Evolutionary conservation across 768 basidiomycete genomes (phyloP).

Genomic region (Russula earlei): DNA sequence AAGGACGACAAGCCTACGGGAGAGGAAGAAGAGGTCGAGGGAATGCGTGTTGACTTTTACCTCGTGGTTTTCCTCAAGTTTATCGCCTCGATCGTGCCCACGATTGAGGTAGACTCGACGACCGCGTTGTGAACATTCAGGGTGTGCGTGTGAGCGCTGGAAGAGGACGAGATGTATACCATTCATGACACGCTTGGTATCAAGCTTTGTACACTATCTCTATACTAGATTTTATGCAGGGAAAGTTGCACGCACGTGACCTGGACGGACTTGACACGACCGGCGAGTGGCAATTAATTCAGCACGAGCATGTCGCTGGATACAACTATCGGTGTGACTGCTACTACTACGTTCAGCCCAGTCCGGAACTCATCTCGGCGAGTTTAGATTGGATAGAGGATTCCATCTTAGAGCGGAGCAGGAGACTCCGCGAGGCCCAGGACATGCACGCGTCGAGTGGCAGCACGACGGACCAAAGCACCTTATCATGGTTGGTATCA

Average conservation of each 20-base stretch:
- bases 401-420: constrained; percentile 78
- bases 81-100: constrained; percentile 96
- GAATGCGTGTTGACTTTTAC: constrained; percentile 96
- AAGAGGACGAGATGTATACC: constrained; percentile 11
- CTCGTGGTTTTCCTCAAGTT: constrained; percentile 98
- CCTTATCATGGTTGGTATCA: constrained; percentile 50
- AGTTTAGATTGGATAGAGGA: constrained; percentile 91
- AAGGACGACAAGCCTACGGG: constrained; percentile 40
- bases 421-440: constrained; percentile 57
- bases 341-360: background rate
- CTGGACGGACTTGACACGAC: background rate
- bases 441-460: constrained; percentile 34
- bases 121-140: constrained; percentile 34
- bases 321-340: constrained; percentile 2
- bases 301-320: constrained; percentile 1
- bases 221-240: constrained; percentile 12
- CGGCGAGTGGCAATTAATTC: no score
- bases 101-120: constrained; percentile 95
- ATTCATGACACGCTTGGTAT: constrained; percentile 7
- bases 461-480: constrained; percentile 42
- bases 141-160: background rate
- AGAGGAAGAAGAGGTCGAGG: constrained; percentile 73
- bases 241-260: constrained; percentile 3
- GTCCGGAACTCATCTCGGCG: background rate
- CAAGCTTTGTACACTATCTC: constrained; percentile 13